Evolutionary conservation across 208 protist species (phyloP).

Genomic region (Wallacemonas collosoma): DNA sequence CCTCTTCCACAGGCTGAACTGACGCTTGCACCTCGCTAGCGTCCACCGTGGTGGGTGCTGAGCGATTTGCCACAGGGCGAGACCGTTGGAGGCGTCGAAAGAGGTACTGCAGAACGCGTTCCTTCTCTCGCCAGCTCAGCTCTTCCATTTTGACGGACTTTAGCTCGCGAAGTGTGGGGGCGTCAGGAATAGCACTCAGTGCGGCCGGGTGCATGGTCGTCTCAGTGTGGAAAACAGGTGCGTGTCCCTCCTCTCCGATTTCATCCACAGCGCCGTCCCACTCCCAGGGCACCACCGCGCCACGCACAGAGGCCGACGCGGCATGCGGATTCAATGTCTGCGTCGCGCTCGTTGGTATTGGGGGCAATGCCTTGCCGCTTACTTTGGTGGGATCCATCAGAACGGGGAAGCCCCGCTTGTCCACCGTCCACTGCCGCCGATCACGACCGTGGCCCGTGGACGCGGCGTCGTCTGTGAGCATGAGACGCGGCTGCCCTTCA

Average conservation of each 20-base stretch:
- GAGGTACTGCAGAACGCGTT: conserved; percentile 82
- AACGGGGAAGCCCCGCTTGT: conserved; percentile 33
- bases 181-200: conserved; percentile 40
- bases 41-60: conserved; percentile 5
- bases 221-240: conserved; percentile 4
- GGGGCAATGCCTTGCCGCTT: conserved; percentile 22
- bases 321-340: neutral
- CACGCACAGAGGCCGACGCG: conserved; percentile 16
- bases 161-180: conserved; percentile 52
- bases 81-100: conserved; percentile 74
- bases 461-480: conserved; percentile 37
- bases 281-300: conserved; percentile 3
- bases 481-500: conserved; percentile 43
- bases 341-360: conserved; percentile 13
- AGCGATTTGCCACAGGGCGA: conserved; percentile 5
- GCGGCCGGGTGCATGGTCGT: neutral
- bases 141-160: conserved; percentile 72
- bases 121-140: conserved; percentile 88
- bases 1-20: neutral
- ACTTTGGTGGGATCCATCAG: conserved; percentile 19
- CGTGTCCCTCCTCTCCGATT: neutral
- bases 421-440: conserved; percentile 11
- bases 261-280: conserved; percentile 4
- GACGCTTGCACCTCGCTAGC: neutral
- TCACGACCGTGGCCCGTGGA: neutral